Evolutionary conservation across 257 asterid species (phyloP).

Genomic region (Solanum appendiculatum): DNA sequence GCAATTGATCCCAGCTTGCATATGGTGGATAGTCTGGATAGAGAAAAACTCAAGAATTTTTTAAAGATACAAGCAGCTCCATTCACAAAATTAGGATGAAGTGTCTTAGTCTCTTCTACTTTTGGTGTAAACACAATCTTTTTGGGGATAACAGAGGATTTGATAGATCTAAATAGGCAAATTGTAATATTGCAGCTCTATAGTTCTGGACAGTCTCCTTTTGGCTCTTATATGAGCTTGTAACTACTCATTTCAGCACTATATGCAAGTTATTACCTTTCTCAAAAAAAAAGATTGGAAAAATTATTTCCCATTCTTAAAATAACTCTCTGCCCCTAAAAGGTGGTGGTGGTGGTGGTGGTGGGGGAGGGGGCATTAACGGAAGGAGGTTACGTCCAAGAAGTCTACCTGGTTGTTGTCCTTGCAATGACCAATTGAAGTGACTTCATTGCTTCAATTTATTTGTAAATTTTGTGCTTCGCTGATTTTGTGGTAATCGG

Average conservation of each 20-base stretch:
- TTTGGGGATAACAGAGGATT: not conserved
- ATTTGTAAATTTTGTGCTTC: not conserved
- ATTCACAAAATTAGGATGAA: not conserved
- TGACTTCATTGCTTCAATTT: not conserved
- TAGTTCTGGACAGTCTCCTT: not conserved
- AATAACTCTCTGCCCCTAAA: not conserved
- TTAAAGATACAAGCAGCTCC: not conserved
- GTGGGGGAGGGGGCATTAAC: not conserved
- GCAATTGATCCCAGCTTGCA: not conserved
- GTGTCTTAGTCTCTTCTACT: not conserved
- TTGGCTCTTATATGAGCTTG: not conserved
- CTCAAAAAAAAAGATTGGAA: not conserved
- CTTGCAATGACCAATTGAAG: not conserved
- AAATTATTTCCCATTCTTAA: not conserved
- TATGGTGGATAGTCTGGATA: not conserved
- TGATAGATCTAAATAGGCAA: not conserved
- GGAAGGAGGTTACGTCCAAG: not conserved
- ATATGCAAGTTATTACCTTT: not conserved
- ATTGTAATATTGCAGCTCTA: not conserved
- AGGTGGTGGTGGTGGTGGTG: no score
- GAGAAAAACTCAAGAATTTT: not conserved
- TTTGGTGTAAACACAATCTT: not conserved
- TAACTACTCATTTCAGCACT: not conserved
- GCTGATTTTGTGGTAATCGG: not conserved
- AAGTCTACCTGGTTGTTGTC: not conserved